These are phyloP conservation scores for Alnus glutinosa DNA, from an alignment of 306 rosid species.

Conservation along the genomic window DNA sequence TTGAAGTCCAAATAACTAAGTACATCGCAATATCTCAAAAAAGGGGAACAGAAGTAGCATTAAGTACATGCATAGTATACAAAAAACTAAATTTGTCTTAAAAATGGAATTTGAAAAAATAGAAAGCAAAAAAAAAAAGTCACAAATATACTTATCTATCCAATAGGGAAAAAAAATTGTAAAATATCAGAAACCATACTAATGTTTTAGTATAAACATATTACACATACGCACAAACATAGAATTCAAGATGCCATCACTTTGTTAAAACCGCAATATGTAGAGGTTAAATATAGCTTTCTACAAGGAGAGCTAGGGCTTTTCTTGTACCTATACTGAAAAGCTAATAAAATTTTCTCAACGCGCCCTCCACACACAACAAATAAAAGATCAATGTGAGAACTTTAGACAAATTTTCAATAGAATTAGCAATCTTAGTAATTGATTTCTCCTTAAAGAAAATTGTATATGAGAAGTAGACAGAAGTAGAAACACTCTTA, in stretches of 20 bases:
- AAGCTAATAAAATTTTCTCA: neutral
- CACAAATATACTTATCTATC: neutral
- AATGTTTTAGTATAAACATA: neutral
- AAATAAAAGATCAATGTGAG: neutral
- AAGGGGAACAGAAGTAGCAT: conserved; percentile 11
- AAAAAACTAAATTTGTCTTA: neutral
- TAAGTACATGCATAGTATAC: neutral
- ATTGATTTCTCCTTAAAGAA: neutral
- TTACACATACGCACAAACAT: neutral
- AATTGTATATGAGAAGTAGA: neutral
- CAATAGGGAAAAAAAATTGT: neutral
- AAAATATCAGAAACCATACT: neutral
- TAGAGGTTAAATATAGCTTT: neutral
- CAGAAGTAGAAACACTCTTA: neutral
- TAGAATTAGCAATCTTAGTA: neutral
- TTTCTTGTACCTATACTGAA: neutral
- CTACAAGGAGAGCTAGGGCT: neutral
- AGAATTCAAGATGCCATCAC: neutral
- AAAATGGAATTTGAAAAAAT: neutral
- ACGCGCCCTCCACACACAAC: neutral
- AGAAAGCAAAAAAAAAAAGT: neutral
- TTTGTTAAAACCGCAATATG: neutral
- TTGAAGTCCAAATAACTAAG: conserved; percentile 28
- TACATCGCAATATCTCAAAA: conserved; percentile 3
- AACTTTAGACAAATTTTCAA: neutral